A percentile compares a stretch with the other conserved stretches of the same genome.
Evolutionary conservation across 345 rosid species (phyloP).

Genomic region (Dipteronia dyeriana): DNA sequence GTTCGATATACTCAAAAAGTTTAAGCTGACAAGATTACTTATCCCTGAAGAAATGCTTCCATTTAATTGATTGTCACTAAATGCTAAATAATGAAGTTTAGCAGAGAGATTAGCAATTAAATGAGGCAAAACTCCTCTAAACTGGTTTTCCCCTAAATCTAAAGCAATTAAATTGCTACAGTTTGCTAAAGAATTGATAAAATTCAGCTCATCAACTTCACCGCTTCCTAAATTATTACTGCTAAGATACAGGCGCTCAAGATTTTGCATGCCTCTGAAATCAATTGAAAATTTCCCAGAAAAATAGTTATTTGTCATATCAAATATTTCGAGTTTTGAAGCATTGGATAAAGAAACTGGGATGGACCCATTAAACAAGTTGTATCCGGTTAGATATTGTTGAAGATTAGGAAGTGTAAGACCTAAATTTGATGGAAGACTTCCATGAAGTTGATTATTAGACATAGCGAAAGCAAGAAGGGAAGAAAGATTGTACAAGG

Average conservation of each 20-base stretch:
- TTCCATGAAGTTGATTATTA: conserved; percentile 6
- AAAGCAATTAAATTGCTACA: background rate
- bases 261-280: conserved; percentile 16
- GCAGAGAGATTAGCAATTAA: conserved; percentile 24
- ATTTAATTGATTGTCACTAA: background rate
- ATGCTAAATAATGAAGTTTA: rapidly evolving
- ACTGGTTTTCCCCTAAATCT: background rate
- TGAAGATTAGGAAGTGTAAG: conserved; percentile 18
- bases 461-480: background rate
- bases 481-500: conserved; percentile 24
- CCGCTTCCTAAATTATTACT: conserved; percentile 14
- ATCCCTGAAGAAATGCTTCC: conserved; percentile 30
- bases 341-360: conserved; percentile 29
- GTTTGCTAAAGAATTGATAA: conserved; percentile 21
- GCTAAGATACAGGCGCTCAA: background rate
- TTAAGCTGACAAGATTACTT: conserved; percentile 16
- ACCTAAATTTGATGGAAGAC: conserved; percentile 10
- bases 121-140: conserved; percentile 22
- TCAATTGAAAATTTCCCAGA: conserved; percentile 15
- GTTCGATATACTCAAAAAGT: background rate
- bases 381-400: background rate
- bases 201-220: conserved; percentile 1
- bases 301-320: conserved; percentile 1
- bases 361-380: conserved; percentile 22
- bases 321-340: conserved; percentile 2